A percentile compares a stretch with the other conserved stretches of the same genome.
These are phyloP conservation scores for Platanus orientalis DNA, from an alignment of 164 flowering plant genomes.

Conservation along the genomic window DNA sequence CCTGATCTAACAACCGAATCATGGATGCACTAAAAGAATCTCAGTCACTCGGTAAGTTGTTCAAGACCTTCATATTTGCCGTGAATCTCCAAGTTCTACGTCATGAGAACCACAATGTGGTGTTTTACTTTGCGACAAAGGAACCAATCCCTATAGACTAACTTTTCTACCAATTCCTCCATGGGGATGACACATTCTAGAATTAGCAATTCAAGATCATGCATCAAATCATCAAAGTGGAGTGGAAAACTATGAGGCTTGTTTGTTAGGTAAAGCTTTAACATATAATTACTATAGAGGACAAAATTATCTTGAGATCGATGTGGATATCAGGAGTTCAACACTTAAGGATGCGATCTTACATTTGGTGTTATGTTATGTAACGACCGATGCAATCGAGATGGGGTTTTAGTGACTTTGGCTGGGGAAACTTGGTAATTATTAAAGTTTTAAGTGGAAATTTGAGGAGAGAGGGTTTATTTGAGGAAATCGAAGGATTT, in stretches of 20 bases:
- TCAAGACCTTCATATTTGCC: slow-evolving; percentile 69
- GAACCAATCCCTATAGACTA: slow-evolving; percentile 62
- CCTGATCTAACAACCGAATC: slow-evolving; percentile 70
- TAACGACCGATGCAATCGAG: slow-evolving; percentile 74
- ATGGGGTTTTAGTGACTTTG: too few relatives aligned
- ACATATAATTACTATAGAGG: slow-evolving; percentile 66
- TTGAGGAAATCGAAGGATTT: too few relatives aligned
- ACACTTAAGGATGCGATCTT: slow-evolving; percentile 67
- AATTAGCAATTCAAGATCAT: slow-evolving; percentile 85
- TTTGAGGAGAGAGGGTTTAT: too few relatives aligned
- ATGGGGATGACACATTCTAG: slow-evolving; percentile 73
- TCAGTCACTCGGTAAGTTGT: slow-evolving; percentile 34
- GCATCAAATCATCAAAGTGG: slow-evolving; percentile 65
- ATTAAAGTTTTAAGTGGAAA: too few relatives aligned
- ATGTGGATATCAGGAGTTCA: slow-evolving; percentile 87
- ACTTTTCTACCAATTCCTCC: slow-evolving; percentile 60
- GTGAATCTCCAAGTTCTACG: slow-evolving; percentile 90
- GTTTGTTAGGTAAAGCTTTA: slow-evolving; percentile 80
- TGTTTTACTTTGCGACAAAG: slow-evolving; percentile 75
- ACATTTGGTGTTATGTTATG: slow-evolving; percentile 71
- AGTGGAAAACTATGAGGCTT: slow-evolving; percentile 79
- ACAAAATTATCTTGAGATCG: slow-evolving; percentile 74
- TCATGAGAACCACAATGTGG: slow-evolving; percentile 76
- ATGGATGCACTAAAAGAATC: slow-evolving; percentile 38
- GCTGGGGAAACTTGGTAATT: too few relatives aligned